Base-by-base conservation (phyloP, 2,329 filamentous ascomycete species). In the Talaromyces sp. region DNA sequence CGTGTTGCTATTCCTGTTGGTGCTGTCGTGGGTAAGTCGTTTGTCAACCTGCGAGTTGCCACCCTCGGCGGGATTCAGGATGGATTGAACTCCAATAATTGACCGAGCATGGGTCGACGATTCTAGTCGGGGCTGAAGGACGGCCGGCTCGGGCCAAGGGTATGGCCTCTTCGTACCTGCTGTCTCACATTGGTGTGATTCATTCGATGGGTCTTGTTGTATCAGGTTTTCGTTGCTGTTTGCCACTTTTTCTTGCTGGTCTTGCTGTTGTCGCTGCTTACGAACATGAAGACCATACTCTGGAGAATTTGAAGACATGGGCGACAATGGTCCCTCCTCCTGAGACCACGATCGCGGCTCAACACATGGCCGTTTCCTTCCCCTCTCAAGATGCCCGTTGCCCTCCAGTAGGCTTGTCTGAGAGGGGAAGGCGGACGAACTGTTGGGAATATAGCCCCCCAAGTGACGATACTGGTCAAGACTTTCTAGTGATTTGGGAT, bases 81-180 rank as follows among this genome's bases (percentile, higher is more conserved):
- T 80, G 11, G 78, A 71, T 65, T 78, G 76, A n/a, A 80, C 76
- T 10, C 75, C 77, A 57, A 79, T 75, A 67, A 79, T 75, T 31
- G 77, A 73, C 47, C 77, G 75, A 50, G 74, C 72, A 50, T 72
- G 71, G 7, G 70, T 66, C 17, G 72, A 67, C 22, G 59, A 57
- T 56, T 72, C 71, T 67, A 76, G 58, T 13, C 75, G 73, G n/a
- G 74, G 75, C 61, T 78, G 75, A 62, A 75, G 71, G 10, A 74
- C 74, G 3, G 70, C 71, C 63, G 75, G 75, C 50, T 74, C 76
- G 67, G 75, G 74, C 76, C 75, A 78, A 67, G 76, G 75, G 50
- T 72, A 70, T 31, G 73, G 72, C 58, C 73, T 72, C 64, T 72
- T 69, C 35, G 72, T 72, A 59, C 73, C 66, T 45, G 71, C 67